Evolutionary conservation across 2,329 filamentous ascomycete genomes (phyloP), one percentile per base, ranked within the genome.

Genomic region (Arthrobotrys entomopaga): DNA sequence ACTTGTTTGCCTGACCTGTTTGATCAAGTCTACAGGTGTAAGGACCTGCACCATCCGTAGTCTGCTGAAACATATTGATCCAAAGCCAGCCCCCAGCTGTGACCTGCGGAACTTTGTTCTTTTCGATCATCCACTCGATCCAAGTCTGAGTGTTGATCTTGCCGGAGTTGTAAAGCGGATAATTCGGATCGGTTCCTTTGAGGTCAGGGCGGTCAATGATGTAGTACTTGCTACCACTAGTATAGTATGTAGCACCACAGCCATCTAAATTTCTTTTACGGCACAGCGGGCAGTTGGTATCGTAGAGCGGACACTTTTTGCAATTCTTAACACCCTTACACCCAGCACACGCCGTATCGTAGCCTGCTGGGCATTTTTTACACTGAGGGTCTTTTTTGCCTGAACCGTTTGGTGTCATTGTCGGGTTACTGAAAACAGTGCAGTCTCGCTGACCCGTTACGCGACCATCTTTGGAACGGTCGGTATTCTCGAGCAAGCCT

Each of bases 371-470:
- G 52, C 61, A 10, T 29, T 49, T 52, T 24, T 42, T 5, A 52
- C 52, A 15, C 16, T 11, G 19, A 3, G 46, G n/a, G 6, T 20
- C 3, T 20, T 11, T 8, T 3, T 4, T 13, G n/a, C 52, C 52
- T 2, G 63, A 58, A 6, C 63, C 63, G 42, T 65, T 58, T 1
- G 52, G 52, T 16, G 63, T 26, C 63, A 65, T 65, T 7, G 63
- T 58, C 5, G 63, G 63, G 26, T 65, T 34, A 26, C 63, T 65
- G 43, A 65, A 65, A 3, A 65, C 63, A 26, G 63, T 58, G 43
- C 46, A 53, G 15, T 65, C 63, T 40, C 42, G 7, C 42, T 65
- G 63, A 19, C 43, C 46, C 26, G 50, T 42, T 1, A 26, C 7
- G 10, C 63, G 24, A 1, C 13, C 53, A 7, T 15, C 24, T 2